A percentile compares a stretch with the other conserved stretches of the same genome.
Evolutionary conservation across 2,329 filamentous ascomycete species (phyloP).

Genomic region (Penicillium olsonii): DNA sequence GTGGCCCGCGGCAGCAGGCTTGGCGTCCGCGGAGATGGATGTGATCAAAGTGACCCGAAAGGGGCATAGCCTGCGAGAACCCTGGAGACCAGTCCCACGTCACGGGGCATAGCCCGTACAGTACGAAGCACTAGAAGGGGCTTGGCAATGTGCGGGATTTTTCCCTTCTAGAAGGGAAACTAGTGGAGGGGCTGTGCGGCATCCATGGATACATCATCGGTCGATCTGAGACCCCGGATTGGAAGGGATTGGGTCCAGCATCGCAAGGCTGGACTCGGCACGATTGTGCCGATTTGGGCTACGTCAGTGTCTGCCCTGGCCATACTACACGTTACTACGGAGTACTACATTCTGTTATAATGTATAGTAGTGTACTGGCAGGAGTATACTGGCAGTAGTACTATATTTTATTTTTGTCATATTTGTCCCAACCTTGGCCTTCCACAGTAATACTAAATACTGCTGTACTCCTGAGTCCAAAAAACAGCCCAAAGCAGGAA

Average conservation of each 20-base stretch:
- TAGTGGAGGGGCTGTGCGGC: slow-evolving; percentile 17
- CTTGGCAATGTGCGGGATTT: slow-evolving; percentile 24
- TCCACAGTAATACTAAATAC: too few relatives aligned
- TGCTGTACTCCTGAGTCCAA: too few relatives aligned
- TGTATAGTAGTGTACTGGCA: too few relatives aligned
- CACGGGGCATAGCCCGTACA: background rate
- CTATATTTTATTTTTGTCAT: too few relatives aligned
- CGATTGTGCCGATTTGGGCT: slow-evolving; percentile 2
- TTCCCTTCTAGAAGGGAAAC: slow-evolving; percentile 17
- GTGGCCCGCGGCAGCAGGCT: slow-evolving; percentile 1
- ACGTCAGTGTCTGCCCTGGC: background rate
- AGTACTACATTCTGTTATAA: too few relatives aligned
- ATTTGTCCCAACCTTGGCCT: too few relatives aligned
- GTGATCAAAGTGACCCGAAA: background rate
- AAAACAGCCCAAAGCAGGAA: background rate
- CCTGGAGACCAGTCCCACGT: background rate
- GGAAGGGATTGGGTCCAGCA: background rate
- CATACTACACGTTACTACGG: too few relatives aligned
- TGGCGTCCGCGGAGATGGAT: slow-evolving; percentile 1
- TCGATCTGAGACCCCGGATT: slow-evolving; percentile 9
- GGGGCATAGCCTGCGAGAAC: background rate
- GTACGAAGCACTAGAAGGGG: background rate
- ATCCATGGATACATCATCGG: slow-evolving; percentile 9
- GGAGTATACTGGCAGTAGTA: too few relatives aligned
- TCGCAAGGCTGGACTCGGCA: slow-evolving; percentile 5